Evolutionary conservation across 179 eudicot genomes (phyloP), one percentile per base, ranked within the genome.

Genomic region (Silene coronaria): DNA sequence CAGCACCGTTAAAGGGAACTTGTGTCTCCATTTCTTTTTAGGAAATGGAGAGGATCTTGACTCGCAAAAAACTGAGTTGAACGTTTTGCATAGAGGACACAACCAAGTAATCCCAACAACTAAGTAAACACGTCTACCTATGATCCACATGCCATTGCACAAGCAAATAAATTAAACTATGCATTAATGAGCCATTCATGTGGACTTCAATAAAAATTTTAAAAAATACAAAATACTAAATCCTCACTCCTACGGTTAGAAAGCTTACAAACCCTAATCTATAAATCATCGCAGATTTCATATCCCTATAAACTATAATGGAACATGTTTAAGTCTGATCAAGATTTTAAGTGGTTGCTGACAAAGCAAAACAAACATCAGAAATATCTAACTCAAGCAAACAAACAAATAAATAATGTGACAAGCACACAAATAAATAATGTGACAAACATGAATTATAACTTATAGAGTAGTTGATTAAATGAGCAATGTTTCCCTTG

Each of bases 401-500:
- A 72, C 48, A 11, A 12, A 75, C 55, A 67, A 28, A 58, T 27
- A 32, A 17, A 53, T 21, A 67, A 27, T n/a, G 70, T 14, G 22
- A 75, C 28, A 42, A 79, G 67, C 19, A 17, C n/a, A n/a, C n/a
- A n/a, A n/a, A n/a, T n/a, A n/a, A n/a, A n/a, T n/a, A n/a, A n/a
- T n/a, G n/a, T n/a, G n/a, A n/a, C n/a, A n/a, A n/a, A n/a, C n/a
- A n/a, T 5, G 61, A 72, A 67, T 38, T 71, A 57, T 71, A 75
- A 85, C 93, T 89, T 79, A 91, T 97, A 36, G 96, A 94, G 70
- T 94, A 97, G 75, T 94, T 94, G 78, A 94, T 91, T 66, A 94
- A 82, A 65, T 97, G 98, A 32, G 89, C 98, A 63, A 94, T 90
- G 79, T 89, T 94, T 78, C 98, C 98, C 68, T 89, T 89, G 82